Percentiles rank a stretch among this genome's conserved stretches.
Evolutionary conservation across 306 rosid species (phyloP).

Genomic region (Vachellia collinsii): DNA sequence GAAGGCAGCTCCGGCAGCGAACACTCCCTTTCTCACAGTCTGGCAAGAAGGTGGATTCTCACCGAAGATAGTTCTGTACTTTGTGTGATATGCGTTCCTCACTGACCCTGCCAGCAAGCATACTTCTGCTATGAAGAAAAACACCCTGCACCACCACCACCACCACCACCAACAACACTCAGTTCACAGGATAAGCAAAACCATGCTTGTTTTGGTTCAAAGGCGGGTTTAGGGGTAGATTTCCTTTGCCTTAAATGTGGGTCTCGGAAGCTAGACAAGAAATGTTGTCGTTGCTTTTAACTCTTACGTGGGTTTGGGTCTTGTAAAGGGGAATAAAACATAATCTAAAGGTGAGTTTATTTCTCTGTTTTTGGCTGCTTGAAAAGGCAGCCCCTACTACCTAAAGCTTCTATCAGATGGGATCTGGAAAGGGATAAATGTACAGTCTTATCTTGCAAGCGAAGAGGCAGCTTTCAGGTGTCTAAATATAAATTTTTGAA

Average conservation of each 20-base stretch:
- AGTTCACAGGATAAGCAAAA: too few species aligned
- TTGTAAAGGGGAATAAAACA: background rate
- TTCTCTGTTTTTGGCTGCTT: too few species aligned
- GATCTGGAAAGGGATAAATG: too few species aligned
- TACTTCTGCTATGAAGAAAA: conserved; percentile 23
- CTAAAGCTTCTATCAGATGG: too few species aligned
- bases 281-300: background rate
- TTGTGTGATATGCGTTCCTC: conserved; percentile 70
- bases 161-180: too few species aligned
- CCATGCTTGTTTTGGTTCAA: too few species aligned
- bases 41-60: conserved; percentile 51
- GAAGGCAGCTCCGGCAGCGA: conserved; percentile 70
- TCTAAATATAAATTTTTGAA: too few species aligned
- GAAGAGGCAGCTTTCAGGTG: too few species aligned
- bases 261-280: background rate
- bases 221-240: too few species aligned
- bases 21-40: conserved; percentile 69
- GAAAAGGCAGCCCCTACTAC: too few species aligned
- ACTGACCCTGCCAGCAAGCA: conserved; percentile 68
- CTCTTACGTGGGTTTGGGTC: background rate
- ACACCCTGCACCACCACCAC: background rate
- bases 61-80: conserved; percentile 49
- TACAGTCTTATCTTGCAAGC: too few species aligned
- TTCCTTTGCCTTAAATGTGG: background rate
- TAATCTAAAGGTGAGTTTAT: background rate